These are phyloP conservation scores for Nitzschia sp. DNA, from an alignment of 108 stramenopile species.

Conservation along the genomic window DNA sequence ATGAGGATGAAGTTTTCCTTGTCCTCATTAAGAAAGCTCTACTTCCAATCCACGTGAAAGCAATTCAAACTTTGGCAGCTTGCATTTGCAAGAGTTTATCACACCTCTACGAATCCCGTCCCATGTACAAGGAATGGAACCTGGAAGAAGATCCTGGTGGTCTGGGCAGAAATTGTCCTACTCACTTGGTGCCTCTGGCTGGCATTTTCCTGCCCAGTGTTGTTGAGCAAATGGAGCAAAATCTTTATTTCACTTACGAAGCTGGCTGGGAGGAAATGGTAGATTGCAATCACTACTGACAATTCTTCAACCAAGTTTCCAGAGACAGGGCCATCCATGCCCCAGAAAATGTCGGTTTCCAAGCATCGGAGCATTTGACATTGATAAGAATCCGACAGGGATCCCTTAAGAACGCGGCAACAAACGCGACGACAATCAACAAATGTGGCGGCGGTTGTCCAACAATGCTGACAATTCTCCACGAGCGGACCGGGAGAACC, in stretches of 20 bases:
- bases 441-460: too few relatives aligned
- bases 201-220: constrained; percentile 33
- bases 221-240: constrained; percentile 25
- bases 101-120: constrained; percentile 35
- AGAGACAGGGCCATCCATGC: constrained; percentile 20
- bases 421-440: too few relatives aligned
- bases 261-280: constrained; percentile 28
- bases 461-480: too few relatives aligned
- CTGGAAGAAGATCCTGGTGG: constrained; percentile 39
- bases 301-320: not conserved
- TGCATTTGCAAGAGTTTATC: constrained; percentile 26
- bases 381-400: too few relatives aligned
- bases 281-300: constrained; percentile 1
- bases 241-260: constrained; percentile 32
- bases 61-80: constrained; percentile 29
- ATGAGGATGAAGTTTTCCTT: constrained; percentile 23
- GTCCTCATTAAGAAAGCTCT: constrained; percentile 36
- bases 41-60: constrained; percentile 38
- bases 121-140: constrained; percentile 39
- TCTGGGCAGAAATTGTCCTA: constrained; percentile 39
- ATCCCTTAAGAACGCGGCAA: too few relatives aligned
- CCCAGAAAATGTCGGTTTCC: constrained; percentile 33
- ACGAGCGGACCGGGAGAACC: too few relatives aligned
- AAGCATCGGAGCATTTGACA: constrained; percentile 41
- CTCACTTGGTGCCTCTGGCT: constrained; percentile 26